phyloP scores from a whole-genome alignment of 192 early-diverging fungal species.

The Coemansia sp. region DNA sequence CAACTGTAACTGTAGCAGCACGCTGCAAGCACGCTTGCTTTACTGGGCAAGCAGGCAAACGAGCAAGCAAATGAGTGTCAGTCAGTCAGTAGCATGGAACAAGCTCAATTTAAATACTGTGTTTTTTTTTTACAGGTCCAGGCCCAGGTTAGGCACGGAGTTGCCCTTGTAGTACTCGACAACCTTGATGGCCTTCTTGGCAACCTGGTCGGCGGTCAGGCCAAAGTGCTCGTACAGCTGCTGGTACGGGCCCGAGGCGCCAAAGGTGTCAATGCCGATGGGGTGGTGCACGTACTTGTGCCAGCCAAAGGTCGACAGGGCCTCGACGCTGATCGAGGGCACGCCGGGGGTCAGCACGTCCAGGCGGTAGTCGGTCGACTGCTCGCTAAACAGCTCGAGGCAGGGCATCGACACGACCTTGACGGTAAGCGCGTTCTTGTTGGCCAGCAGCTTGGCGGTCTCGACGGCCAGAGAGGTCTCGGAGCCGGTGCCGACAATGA shows the following conservation, averaged over 20 bases:
- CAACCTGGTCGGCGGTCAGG: slow-evolving; percentile 70
- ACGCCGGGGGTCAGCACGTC: slow-evolving; percentile 75
- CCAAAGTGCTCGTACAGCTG: slow-evolving; percentile 84
- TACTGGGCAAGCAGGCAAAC: no score
- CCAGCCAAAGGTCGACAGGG: slow-evolving; percentile 86
- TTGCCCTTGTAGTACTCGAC: slow-evolving; percentile 67
- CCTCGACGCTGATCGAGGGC: slow-evolving; percentile 87
- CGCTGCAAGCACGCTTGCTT: no score
- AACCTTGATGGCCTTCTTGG: slow-evolving; percentile 73
- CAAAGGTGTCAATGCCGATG: slow-evolving; percentile 88
- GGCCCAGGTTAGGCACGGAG: slow-evolving; percentile 39
- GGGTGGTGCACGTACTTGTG: slow-evolving; percentile 83
- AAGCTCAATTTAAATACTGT: no score
- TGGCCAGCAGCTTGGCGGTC: slow-evolving; percentile 69
- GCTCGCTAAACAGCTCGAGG: slow-evolving; percentile 82
- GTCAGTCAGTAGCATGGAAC: no score
- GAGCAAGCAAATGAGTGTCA: no score
- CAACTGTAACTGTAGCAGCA: no score
- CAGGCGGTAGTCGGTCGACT: slow-evolving; percentile 74
- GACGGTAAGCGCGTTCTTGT: slow-evolving; percentile 53
- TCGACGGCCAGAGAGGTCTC: slow-evolving; percentile 88
- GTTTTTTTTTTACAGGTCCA: slow-evolving; percentile 18
- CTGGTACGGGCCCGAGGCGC: slow-evolving; percentile 76
- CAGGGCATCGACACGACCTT: slow-evolving; percentile 95
- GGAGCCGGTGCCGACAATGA: slow-evolving; percentile 84